Base-by-base conservation (phyloP, 257 asterid genomes). In the Solanum ahanhuiri region DNA sequence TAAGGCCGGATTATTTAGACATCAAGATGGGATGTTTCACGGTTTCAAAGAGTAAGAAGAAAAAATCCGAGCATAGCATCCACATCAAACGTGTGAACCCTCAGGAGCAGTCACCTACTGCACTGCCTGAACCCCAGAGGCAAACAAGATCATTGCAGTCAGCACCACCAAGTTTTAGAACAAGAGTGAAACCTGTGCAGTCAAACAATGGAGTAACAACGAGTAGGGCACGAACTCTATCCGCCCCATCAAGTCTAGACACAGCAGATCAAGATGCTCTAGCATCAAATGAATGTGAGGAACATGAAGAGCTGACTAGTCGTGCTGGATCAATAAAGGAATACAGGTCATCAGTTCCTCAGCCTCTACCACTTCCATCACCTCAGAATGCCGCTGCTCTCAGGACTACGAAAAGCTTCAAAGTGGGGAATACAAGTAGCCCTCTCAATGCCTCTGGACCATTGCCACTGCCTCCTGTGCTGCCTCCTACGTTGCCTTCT, bases 311-410 rank as follows among this genome's bases (percentile, higher is more conserved):
- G 84, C 88, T 91, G 88, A 93, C 88, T 91, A 84, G 88, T 86
- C 95, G 93, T 9, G 85, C 89, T 81, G 98, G 96, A 58, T 93
- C 96, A 8, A 91, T 87, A 91, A 96, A 92, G 87, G 98, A 95
- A 75, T 81, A 89, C 89, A 92, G 85, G 71, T 90, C 96, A 3
- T 93, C 94, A 2, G 87, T 88, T 73, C 98, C 99, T 89, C 99
- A 94, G 83, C 99, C 99, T 11, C 98, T 96, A 87, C 99, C 99
- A 69, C 98, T 96, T 37, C 99, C 98, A 0, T 92, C 98, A 2
- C 95, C 98, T 33, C 91, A 90, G 72, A 91, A 85, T 82, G 87
- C 90, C 0, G 88, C 87, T 57, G 73, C 94, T 70, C 92, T 96
- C 35, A 95, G 91, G 87, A 88, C 93, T 54, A 91, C 91, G 58